phyloP scores from a whole-genome alignment of 768 basidiomycete species.

The Bullera alba region DNA sequence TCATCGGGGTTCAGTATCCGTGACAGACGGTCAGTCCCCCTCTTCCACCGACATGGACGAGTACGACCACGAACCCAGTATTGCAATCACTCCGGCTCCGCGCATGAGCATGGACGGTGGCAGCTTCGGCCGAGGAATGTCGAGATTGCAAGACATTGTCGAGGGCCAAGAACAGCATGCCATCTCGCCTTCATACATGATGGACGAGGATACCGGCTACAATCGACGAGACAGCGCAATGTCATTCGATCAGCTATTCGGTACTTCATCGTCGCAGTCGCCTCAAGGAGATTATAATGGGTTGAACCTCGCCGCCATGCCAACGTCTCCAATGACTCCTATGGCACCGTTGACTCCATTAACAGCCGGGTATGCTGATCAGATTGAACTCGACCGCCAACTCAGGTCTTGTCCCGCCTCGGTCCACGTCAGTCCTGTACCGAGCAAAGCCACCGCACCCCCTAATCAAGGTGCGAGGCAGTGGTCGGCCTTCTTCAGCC shows the following conservation, averaged over 20 bases:
- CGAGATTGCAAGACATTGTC: constrained; percentile 1
- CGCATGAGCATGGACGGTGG: background rate
- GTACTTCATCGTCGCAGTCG: too few relatives aligned
- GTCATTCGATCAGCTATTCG: too few relatives aligned
- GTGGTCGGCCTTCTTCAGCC: too few relatives aligned
- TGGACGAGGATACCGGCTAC: too few relatives aligned
- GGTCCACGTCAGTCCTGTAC: background rate
- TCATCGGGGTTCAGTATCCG: constrained; percentile 3
- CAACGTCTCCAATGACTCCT: background rate
- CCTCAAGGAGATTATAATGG: too few relatives aligned
- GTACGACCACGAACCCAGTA: background rate
- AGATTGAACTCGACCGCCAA: background rate
- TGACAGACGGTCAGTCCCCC: background rate
- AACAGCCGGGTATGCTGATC: too few relatives aligned
- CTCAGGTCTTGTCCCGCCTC: background rate
- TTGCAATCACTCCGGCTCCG: background rate
- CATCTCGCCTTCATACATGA: too few relatives aligned
- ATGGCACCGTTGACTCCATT: background rate
- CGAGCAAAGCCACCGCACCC: too few relatives aligned
- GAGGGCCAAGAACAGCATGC: too few relatives aligned
- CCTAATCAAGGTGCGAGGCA: too few relatives aligned
- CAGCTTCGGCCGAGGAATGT: background rate
- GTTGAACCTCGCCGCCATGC: too few relatives aligned
- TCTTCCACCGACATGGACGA: background rate
- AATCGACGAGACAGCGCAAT: too few relatives aligned